phyloP scores from a whole-genome alignment of 177 flowering plant species.

The Vitis hybrid region DNA sequence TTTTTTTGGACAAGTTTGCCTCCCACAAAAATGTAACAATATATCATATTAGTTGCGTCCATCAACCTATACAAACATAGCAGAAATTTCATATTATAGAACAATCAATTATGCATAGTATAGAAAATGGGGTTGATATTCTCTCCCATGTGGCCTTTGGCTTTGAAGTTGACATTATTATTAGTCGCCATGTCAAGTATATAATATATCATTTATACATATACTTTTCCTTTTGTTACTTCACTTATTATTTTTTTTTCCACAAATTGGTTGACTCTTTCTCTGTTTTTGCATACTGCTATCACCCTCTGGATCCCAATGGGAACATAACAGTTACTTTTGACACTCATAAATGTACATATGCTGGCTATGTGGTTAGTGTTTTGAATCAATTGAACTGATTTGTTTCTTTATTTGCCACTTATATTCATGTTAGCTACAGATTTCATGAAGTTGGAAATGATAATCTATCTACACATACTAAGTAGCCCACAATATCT shows the following conservation, averaged over 20 bases:
- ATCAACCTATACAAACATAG: no score
- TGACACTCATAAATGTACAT: conserved; percentile 34
- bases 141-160: conserved; percentile 6
- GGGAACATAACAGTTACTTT: conserved; percentile 60
- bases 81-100: no score
- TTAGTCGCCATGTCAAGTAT: conserved; percentile 21
- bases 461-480: no score
- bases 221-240: conserved; percentile 4
- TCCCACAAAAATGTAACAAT: no score
- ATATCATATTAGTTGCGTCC: no score
- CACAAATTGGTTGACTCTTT: neutral
- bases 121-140: conserved; percentile 20
- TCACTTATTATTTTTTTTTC: neutral
- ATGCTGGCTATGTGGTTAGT: conserved; percentile 52
- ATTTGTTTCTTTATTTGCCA: no score
- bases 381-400: neutral
- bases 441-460: no score
- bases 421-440: no score
- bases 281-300: conserved; percentile 43
- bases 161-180: conserved; percentile 14
- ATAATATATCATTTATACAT: conserved; percentile 24
- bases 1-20: no score
- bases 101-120: no score
- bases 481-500: no score
- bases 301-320: conserved; percentile 65